A percentile compares a stretch with the other conserved stretches of the same genome.
These are phyloP conservation scores for Dendrothele bispora DNA, from an alignment of 768 basidiomycete species.

Conservation along the genomic window DNA sequence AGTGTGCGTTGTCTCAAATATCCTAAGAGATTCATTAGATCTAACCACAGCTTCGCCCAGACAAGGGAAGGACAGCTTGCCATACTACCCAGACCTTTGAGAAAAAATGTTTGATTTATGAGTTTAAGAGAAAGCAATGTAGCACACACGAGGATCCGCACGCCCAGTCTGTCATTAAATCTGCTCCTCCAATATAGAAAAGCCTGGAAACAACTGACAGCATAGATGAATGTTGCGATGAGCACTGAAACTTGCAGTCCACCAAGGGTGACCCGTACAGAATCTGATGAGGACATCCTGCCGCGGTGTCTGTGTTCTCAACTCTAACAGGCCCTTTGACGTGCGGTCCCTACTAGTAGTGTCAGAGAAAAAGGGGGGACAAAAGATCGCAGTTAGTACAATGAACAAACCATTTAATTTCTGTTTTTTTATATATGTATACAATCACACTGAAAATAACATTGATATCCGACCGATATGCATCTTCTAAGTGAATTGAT, in stretches of 20 bases:
- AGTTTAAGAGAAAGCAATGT: neutral
- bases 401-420: too few relatives aligned
- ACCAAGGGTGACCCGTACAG: neutral
- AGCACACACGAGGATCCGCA: neutral
- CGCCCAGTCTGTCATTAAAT: neutral
- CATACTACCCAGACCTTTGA: slow-evolving; percentile 1
- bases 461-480: too few relatives aligned
- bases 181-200: neutral
- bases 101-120: neutral
- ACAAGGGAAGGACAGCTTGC: neutral
- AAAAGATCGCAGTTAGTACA: too few relatives aligned
- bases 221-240: neutral
- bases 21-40: neutral
- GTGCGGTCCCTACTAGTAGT: too few relatives aligned
- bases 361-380: too few relatives aligned
- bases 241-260: neutral
- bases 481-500: too few relatives aligned
- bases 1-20: neutral
- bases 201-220: neutral
- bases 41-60: too few relatives aligned
- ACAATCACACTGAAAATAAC: too few relatives aligned
- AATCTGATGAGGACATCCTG: neutral
- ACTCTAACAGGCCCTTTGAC: too few relatives aligned
- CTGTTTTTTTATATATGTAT: too few relatives aligned
- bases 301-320: too few relatives aligned